Conservation (phyloP, 2,329 filamentous ascomycete species). For the Penicillium sp. region DNA sequence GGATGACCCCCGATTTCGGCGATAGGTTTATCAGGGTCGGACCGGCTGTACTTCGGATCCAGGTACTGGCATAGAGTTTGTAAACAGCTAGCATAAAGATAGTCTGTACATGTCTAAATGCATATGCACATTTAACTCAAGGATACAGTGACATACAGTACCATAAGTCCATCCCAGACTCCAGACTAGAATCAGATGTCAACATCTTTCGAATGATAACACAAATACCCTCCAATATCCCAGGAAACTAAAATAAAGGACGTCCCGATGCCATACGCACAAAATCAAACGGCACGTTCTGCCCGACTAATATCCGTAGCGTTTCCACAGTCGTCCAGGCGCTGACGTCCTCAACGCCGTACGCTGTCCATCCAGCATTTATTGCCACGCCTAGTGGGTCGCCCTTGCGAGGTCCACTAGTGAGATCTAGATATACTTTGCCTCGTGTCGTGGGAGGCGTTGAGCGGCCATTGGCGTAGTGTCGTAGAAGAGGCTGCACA, state of each 20-base stretch:
- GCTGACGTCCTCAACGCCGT: constrained; percentile 72
- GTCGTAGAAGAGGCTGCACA: constrained; percentile 70
- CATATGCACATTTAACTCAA: neutral
- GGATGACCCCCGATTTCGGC: constrained; percentile 17
- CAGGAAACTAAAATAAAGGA: constrained; percentile 44
- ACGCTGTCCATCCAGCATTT: constrained; percentile 71
- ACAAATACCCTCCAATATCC: neutral
- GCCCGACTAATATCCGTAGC: constrained; percentile 69
- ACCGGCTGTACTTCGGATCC: no score
- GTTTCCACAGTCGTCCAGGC: constrained; percentile 83
- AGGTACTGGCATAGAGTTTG: no score
- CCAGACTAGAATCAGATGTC: constrained; percentile 1
- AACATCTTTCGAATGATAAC: constrained; percentile 6
- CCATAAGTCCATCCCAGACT: neutral
- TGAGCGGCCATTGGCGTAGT: constrained; percentile 52
- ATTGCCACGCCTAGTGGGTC: constrained; percentile 68
- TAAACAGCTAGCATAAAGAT: neutral
- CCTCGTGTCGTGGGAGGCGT: constrained; percentile 39
- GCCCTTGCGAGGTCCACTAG: constrained; percentile 61
- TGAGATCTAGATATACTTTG: constrained; percentile 77
- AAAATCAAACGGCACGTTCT: constrained; percentile 85
- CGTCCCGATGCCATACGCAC: constrained; percentile 66
- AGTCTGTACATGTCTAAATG: neutral
- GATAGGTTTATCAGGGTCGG: constrained; percentile 10
- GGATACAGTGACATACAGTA: neutral